phyloP scores from a whole-genome alignment of 2,329 filamentous ascomycete species.

The Calonectria pteridis region DNA sequence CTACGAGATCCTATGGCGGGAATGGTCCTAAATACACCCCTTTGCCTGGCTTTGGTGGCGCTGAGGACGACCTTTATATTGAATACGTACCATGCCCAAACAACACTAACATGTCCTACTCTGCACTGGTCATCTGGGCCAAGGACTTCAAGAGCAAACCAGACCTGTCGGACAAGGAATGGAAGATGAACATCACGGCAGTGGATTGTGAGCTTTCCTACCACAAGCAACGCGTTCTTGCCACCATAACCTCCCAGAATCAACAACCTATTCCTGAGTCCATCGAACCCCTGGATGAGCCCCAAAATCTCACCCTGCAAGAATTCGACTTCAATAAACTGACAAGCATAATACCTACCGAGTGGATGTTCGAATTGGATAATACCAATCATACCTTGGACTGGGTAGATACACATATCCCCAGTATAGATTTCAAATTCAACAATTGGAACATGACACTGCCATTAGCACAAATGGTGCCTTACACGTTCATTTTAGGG shows the following conservation, averaged over 20 bases:
- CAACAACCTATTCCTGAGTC: background rate
- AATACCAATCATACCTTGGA: background rate
- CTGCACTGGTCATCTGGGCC: background rate
- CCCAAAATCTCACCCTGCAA: background rate
- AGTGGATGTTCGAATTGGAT: too few relatives aligned
- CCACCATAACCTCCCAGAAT: background rate
- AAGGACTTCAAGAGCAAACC: background rate
- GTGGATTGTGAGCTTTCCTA: background rate
- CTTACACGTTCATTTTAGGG: background rate
- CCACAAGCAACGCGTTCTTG: conserved; percentile 5
- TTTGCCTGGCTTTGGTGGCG: background rate
- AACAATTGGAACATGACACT: background rate
- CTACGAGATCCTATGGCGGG: too few relatives aligned
- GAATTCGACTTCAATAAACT: background rate
- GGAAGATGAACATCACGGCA: background rate
- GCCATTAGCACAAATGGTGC: background rate
- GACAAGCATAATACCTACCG: too few relatives aligned
- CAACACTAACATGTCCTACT: background rate
- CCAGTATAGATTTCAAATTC: background rate
- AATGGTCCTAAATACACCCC: background rate
- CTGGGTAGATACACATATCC: background rate
- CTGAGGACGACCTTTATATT: background rate
- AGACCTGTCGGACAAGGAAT: background rate
- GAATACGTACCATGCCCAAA: background rate
- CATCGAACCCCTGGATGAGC: background rate